Percentiles rank a stretch among this genome's conserved stretches.
Conservation (phyloP, 1,284 basidiomycete species). For the Trametes sp. region DNA sequence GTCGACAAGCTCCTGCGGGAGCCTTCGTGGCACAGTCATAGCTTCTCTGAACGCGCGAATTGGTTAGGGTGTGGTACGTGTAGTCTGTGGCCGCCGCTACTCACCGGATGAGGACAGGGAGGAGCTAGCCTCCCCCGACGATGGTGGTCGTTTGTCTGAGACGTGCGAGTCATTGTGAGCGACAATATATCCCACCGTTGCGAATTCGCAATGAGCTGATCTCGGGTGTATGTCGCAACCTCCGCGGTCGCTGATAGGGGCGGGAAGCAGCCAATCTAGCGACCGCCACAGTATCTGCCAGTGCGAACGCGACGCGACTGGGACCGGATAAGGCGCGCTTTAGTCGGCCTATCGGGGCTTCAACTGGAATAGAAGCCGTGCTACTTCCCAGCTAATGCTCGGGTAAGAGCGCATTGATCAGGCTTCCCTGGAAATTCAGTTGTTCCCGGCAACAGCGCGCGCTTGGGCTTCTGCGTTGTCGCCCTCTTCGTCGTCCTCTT, state of each 20-base stretch:
- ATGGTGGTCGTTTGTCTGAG: conserved; percentile 12
- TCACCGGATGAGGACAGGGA: conserved; percentile 8
- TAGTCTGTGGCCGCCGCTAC: not conserved
- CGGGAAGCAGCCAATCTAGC: not conserved
- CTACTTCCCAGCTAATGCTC: conserved; percentile 18
- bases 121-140: not conserved
- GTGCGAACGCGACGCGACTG: not conserved
- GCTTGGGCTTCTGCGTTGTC: conserved; percentile 26
- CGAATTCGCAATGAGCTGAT: conserved; percentile 2
- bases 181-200: not conserved
- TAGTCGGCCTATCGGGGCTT: conserved; percentile 20
- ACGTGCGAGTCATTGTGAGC: not conserved
- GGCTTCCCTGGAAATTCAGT: conserved; percentile 21
- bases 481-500: conserved; percentile 21
- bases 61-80: not conserved
- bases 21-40: conserved; percentile 20
- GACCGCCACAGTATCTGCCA: conserved; percentile 16
- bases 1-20: conserved; percentile 44
- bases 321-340: not conserved
- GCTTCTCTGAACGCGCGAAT: not conserved
- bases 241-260: conserved; percentile 9
- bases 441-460: conserved; percentile 24
- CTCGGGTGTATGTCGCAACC: conserved; percentile 13
- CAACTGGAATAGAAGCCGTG: conserved; percentile 19
- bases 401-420: not conserved